phyloP scores from a whole-genome alignment of 305 asterid genomes.

The Solanum hybrid region DNA sequence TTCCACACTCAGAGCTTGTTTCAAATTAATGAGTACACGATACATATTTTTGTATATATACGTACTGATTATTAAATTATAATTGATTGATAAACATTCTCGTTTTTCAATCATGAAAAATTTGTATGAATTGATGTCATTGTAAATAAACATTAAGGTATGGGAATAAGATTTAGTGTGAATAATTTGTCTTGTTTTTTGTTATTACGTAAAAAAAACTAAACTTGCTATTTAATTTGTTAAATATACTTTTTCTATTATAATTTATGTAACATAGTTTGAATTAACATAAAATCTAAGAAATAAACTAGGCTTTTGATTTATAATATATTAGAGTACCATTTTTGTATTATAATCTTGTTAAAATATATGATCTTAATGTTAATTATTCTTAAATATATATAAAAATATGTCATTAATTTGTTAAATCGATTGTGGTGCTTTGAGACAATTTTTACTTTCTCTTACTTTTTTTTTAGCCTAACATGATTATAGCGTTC shows the following conservation, averaged over 20 bases:
- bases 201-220: background rate
- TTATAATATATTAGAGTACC: background rate
- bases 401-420: background rate
- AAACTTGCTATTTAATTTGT: background rate
- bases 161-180: background rate
- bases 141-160: background rate
- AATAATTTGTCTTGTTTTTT: background rate
- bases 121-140: background rate
- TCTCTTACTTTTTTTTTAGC: background rate
- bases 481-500: rapidly evolving
- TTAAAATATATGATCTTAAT: background rate
- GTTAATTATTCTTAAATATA: background rate
- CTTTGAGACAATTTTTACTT: background rate
- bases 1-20: rapidly evolving
- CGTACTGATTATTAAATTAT: background rate
- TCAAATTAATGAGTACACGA: background rate
- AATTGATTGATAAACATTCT: background rate
- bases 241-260: background rate
- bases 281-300: rapidly evolving
- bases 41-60: background rate
- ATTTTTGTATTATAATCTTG: background rate
- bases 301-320: background rate
- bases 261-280: background rate
- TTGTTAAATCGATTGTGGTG: background rate
- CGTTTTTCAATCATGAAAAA: background rate